phyloP scores from a whole-genome alignment of 176 grass and related monocot genomes.

The Carex kokanica region DNA sequence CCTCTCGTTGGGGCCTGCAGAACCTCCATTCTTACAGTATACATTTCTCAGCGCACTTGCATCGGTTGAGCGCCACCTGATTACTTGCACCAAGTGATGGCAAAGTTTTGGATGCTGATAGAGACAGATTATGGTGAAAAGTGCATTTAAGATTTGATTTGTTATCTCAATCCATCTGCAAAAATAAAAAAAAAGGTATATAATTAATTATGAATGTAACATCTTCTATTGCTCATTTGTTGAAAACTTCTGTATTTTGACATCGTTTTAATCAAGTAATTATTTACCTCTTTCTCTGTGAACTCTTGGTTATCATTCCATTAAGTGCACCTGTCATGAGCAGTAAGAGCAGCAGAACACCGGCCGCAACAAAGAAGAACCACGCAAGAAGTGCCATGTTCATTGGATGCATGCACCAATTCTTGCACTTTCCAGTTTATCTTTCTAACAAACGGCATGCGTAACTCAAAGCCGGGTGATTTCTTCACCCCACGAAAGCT shows the following conservation, averaged over 20 bases:
- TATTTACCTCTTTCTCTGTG: constrained; percentile 20
- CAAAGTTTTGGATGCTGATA: constrained; percentile 63
- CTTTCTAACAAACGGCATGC: constrained; percentile 28
- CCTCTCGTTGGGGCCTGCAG: constrained; percentile 22
- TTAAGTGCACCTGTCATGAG: constrained; percentile 70
- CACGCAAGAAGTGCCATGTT: constrained; percentile 55
- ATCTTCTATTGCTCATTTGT: neutral
- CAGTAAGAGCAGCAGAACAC: constrained; percentile 48
- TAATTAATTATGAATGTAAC: neutral
- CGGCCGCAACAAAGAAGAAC: constrained; percentile 42
- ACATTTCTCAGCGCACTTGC: constrained; percentile 28
- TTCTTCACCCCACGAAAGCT: neutral
- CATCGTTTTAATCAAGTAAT: neutral
- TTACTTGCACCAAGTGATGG: constrained; percentile 58
- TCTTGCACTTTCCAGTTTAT: constrained; percentile 43
- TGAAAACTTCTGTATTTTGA: neutral
- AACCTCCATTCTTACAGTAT: constrained; percentile 48
- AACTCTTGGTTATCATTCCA: constrained; percentile 40
- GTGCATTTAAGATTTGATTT: constrained; percentile 67
- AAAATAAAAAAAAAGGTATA: neutral
- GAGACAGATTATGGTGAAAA: constrained; percentile 84
- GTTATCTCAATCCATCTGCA: constrained; percentile 49
- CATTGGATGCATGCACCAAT: constrained; percentile 41
- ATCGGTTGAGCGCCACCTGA: constrained; percentile 40
- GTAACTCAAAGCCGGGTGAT: constrained; percentile 1